Percentiles rank a stretch among this genome's conserved stretches.
Conservation (phyloP, 2,329 filamentous ascomycete species). For the Colletotrichum magnum region DNA sequence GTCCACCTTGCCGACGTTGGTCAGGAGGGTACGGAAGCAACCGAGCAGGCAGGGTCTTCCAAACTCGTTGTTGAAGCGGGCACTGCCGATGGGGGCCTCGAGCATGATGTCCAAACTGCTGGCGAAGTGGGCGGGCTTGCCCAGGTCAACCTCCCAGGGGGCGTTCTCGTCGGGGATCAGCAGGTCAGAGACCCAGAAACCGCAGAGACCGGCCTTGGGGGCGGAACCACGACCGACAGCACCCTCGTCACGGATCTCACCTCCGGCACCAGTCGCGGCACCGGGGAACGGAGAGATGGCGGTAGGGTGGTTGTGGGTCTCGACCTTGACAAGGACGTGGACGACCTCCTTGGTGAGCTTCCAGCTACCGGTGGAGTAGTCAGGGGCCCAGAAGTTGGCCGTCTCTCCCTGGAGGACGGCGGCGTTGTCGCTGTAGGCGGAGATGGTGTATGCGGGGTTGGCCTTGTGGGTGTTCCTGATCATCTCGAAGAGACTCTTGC, state of each 20-base stretch:
- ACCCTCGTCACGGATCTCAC: slow-evolving; percentile 95
- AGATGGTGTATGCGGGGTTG: slow-evolving; percentile 86
- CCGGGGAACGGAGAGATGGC: slow-evolving; percentile 94
- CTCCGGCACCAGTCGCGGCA: slow-evolving; percentile 94
- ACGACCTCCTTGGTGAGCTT: slow-evolving; percentile 87
- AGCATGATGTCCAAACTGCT: slow-evolving; percentile 98
- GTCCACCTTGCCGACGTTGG: slow-evolving; percentile 69
- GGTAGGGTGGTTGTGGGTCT: slow-evolving; percentile 98
- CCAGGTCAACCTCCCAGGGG: slow-evolving; percentile 93
- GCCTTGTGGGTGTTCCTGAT: slow-evolving; percentile 94
- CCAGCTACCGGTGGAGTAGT: slow-evolving; percentile 90
- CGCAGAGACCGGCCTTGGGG: slow-evolving; percentile 91
- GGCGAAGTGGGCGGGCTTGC: slow-evolving; percentile 91
- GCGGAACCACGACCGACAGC: slow-evolving; percentile 93
- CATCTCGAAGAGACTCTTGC: slow-evolving; percentile 91
- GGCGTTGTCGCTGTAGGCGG: slow-evolving; percentile 97
- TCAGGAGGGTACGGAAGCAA: slow-evolving; percentile 91
- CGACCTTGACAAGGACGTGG: slow-evolving; percentile 92
- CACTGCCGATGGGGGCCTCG: slow-evolving; percentile 94
- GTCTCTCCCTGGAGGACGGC: slow-evolving; percentile 86
- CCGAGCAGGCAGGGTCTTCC: slow-evolving; percentile 90
- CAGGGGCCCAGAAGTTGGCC: slow-evolving; percentile 86
- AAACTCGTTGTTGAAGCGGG: slow-evolving; percentile 98
- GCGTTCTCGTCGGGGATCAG: slow-evolving; percentile 85
- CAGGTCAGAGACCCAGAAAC: slow-evolving; percentile 96